phyloP scores from a whole-genome alignment of 2,329 filamentous ascomycete species.

The Fusarium buharicum region DNA sequence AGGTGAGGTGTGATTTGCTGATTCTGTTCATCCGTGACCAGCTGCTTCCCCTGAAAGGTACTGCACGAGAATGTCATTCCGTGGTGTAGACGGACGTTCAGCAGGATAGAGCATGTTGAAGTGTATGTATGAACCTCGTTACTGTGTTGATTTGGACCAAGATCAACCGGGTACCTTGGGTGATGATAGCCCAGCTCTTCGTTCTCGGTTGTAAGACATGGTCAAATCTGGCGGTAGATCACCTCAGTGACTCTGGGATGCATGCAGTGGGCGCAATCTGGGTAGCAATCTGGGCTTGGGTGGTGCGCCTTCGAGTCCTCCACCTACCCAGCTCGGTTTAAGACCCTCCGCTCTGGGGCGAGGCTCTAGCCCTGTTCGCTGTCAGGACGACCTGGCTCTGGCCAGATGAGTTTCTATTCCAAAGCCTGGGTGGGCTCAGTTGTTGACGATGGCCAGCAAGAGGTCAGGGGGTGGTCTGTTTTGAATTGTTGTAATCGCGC shows the following conservation, averaged over 20 bases:
- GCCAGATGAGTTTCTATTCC: slow-evolving; percentile 32
- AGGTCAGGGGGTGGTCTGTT: slow-evolving; percentile 37
- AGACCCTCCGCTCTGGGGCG: slow-evolving; percentile 37
- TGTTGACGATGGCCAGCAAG: no score
- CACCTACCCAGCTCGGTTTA: slow-evolving; percentile 40
- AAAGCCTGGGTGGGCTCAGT: no score
- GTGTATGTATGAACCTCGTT: background rate
- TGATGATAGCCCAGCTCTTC: no score
- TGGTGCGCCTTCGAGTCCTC: slow-evolving; percentile 38
- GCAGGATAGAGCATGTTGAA: background rate
- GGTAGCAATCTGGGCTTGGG: slow-evolving; percentile 34
- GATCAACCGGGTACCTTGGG: background rate
- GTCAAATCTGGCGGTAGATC: slow-evolving; percentile 40
- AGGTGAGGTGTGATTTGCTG: slow-evolving; percentile 32
- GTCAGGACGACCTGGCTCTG: slow-evolving; percentile 32
- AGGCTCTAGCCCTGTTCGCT: slow-evolving; percentile 39
- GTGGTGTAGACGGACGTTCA: background rate
- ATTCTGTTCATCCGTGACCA: slow-evolving; percentile 6
- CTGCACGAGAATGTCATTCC: slow-evolving; percentile 1
- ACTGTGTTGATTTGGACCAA: background rate
- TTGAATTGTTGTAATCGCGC: slow-evolving; percentile 19
- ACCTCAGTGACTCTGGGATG: slow-evolving; percentile 36
- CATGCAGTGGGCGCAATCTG: slow-evolving; percentile 35
- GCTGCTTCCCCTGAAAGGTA: slow-evolving; percentile 19
- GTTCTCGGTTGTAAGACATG: slow-evolving; percentile 15